Evolutionary conservation across 441 rosid species (phyloP).

Genomic region (Adansonia grandidieri): DNA sequence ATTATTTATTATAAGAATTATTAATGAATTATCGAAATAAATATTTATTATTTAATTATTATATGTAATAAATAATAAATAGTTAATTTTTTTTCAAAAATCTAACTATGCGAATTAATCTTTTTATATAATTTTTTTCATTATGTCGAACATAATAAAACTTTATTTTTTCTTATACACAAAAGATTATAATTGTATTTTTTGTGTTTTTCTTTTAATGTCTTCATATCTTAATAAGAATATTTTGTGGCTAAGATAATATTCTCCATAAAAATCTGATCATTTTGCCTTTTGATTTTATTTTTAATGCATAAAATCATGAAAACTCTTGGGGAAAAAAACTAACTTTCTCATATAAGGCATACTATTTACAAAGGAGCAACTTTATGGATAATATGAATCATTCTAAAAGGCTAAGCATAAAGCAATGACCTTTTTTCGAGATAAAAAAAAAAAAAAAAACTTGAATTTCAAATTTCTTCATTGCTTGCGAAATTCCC

Average conservation of each 20-base stretch:
- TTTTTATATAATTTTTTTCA: too few relatives aligned
- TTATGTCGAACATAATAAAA: not conserved
- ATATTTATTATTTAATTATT: too few relatives aligned
- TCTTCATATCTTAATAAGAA: not conserved
- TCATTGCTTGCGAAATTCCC: not conserved
- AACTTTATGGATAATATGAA: not conserved
- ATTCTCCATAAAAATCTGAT: not conserved
- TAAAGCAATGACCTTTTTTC: not conserved
- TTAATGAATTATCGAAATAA: too few relatives aligned
- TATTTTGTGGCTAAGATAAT: not conserved
- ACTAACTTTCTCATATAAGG: not conserved
- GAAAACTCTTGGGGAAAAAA: not conserved
- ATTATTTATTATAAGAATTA: too few relatives aligned
- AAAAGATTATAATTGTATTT: too few relatives aligned
- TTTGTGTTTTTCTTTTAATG: not conserved
- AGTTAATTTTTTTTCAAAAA: too few relatives aligned
- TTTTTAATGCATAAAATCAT: not conserved
- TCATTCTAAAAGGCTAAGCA: not conserved
- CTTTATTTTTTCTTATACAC: not conserved
- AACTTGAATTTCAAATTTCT: conserved; percentile 1
- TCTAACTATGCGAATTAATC: too few relatives aligned
- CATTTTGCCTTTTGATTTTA: not conserved
- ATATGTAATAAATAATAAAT: too few relatives aligned
- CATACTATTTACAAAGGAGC: not conserved
- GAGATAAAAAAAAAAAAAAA: too few relatives aligned